phyloP scores from a whole-genome alignment of 768 basidiomycete species.

The Boletellus sp. region DNA sequence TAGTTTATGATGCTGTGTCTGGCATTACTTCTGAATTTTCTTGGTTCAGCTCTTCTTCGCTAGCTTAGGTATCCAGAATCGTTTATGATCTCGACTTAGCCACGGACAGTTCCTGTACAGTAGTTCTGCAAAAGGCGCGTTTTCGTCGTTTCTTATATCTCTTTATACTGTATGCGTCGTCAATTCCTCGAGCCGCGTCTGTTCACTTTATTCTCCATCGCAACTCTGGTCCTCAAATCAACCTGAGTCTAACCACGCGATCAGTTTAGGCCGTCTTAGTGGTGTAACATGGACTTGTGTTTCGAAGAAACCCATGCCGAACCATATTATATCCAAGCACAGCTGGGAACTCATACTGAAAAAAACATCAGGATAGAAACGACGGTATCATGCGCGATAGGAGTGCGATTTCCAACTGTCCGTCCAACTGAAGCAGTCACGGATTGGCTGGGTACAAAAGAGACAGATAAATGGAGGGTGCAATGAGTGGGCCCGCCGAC shows the following conservation, averaged over 20 bases:
- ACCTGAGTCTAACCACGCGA: conserved; percentile 12
- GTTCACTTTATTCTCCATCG: conserved; percentile 8
- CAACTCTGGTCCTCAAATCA: background rate
- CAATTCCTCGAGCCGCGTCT: background rate
- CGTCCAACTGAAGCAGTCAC: background rate
- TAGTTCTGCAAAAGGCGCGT: conserved; percentile 15
- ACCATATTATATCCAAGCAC: too few species aligned
- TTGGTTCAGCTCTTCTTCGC: conserved; percentile 6
- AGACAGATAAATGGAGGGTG: background rate
- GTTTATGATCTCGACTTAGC: background rate
- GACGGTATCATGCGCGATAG: too few species aligned
- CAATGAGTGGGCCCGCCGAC: too few species aligned
- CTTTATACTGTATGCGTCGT: conserved; percentile 32
- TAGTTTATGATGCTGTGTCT: conserved; percentile 1
- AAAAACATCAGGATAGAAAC: too few species aligned
- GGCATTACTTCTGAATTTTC: background rate
- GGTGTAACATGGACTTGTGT: background rate
- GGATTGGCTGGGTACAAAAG: background rate
- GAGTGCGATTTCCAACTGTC: too few species aligned
- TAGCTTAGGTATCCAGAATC: conserved; percentile 1
- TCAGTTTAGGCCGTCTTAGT: conserved; percentile 19
- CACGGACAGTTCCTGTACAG: conserved; percentile 20
- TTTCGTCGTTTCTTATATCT: conserved; percentile 30
- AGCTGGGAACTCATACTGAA: too few species aligned
- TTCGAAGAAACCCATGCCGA: too few species aligned